Evolutionary conservation across 305 asterid species (phyloP), one percentile per base, ranked within the genome.

Genomic region (Ruellia speciosa): DNA sequence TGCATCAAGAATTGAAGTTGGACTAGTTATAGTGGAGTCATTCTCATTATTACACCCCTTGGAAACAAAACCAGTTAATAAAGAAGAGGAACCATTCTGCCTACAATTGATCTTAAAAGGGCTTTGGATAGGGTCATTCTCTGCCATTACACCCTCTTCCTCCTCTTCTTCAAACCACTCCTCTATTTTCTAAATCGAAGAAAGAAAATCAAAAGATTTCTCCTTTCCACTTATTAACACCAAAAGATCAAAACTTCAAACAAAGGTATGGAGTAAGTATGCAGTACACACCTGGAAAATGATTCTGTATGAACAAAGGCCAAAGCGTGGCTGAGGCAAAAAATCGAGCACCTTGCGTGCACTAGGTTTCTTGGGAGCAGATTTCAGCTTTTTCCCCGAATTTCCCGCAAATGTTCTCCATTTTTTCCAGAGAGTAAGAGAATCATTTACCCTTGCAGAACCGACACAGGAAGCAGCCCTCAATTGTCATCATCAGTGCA

Each of bases 1-100:
- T 15, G 59, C 52, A 56, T 87, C 94, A 63, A 85, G 92, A 39
- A 81, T 80, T 60, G 96, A 88, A 70, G 93, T 88, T 14, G 96
- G 96, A 52, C 85, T 79, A 70, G 71, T 77, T 57, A 66, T 66
- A 54, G 71, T 63, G 58, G 80, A 79, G 24, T 76, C 78, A 49
- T 63, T 52, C 16, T 72, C 59, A 20, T 47, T 18, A 52, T 43
- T 24, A 24, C 31, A 54, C 14, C 71, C 66, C 76, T 79, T 82
- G 4, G 84, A 60, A 7, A 65, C 52, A 54, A 79, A 78, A 66
- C 78, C 60, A 69, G 70, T 72, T 50, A 87, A 79, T 72, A 81
- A 60, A 18, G 89, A 87, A 77, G 71, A 24, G 31, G 31, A 24
- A 24, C 31, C 31, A 24, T 24, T 24, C 31, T 24, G 31, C 31